Evolutionary conservation across 495 filamentous ascomycete genomes (phyloP).

Genomic region (Polyplosphaeria fusca): DNA sequence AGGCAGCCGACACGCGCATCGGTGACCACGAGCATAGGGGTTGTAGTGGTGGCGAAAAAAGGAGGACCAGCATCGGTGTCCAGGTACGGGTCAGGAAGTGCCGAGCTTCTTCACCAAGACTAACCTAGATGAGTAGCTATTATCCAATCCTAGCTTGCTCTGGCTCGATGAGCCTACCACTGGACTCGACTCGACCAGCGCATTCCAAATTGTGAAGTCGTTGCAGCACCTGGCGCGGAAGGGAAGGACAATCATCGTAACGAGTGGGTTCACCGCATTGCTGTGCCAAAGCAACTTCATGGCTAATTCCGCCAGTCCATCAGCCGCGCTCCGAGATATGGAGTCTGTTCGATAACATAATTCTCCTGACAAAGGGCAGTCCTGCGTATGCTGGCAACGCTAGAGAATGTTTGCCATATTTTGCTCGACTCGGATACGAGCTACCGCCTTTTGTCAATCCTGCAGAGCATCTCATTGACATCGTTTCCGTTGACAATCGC

Average conservation of each 20-base stretch:
- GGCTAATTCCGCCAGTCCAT: constrained; percentile 57
- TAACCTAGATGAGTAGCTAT: constrained; percentile 22
- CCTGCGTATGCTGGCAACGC: constrained; percentile 62
- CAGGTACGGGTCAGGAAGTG: constrained; percentile 46
- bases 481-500: constrained; percentile 67
- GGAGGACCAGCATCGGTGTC: constrained; percentile 69
- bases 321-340: constrained; percentile 73
- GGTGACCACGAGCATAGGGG: constrained; percentile 66
- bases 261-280: constrained; percentile 42
- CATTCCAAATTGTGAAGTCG: constrained; percentile 68
- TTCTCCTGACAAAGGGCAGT: constrained; percentile 60
- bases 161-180: constrained; percentile 77
- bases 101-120: neutral
- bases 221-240: constrained; percentile 62
- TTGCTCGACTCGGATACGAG: constrained; percentile 52
- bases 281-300: too few species aligned
- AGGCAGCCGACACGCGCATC: constrained; percentile 68
- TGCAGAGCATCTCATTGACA: constrained; percentile 68
- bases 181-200: constrained; percentile 69
- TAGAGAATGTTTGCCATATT: constrained; percentile 55
- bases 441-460: constrained; percentile 69
- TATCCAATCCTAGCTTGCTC: constrained; percentile 70
- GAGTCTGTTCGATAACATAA: constrained; percentile 66
- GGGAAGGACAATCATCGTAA: constrained; percentile 67
- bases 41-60: constrained; percentile 73